Evolutionary conservation across 116 monocot genomes (phyloP).

Genomic region (Papilionanthe hybrid): DNA sequence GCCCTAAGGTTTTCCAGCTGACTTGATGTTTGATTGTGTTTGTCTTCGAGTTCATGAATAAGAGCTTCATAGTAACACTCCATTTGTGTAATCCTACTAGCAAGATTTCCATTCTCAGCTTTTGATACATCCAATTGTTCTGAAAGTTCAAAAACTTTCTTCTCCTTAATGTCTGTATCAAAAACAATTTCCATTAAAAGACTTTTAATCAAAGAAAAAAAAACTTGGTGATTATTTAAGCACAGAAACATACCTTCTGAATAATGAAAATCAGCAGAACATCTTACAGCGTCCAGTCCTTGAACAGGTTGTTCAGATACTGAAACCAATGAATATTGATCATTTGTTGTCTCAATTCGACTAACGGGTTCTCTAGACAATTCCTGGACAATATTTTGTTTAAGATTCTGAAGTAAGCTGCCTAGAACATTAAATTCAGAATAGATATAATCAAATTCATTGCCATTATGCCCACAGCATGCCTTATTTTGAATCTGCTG

Average conservation of each 20-base stretch:
- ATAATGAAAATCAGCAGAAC: constrained; percentile 8
- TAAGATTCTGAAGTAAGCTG: constrained; percentile 44
- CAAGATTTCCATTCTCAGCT: constrained; percentile 55
- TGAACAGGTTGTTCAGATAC: constrained; percentile 16
- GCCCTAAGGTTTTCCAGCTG: constrained; percentile 64
- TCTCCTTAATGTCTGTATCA: constrained; percentile 28
- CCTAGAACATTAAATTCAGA: constrained; percentile 59
- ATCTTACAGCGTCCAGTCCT: constrained; percentile 21
- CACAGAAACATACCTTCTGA: constrained; percentile 14
- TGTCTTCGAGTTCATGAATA: constrained; percentile 79
- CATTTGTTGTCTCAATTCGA: constrained; percentile 11
- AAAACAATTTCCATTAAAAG: constrained; percentile 9
- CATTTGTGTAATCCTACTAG: constrained; percentile 77
- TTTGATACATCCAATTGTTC: constrained; percentile 66
- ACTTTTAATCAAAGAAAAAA: background rate
- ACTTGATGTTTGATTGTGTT: constrained; percentile 45
- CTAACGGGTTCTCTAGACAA: constrained; percentile 11
- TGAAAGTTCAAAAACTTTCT: constrained; percentile 58
- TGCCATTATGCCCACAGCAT: constrained; percentile 29
- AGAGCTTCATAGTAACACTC: constrained; percentile 78
- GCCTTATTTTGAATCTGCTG: constrained; percentile 58
- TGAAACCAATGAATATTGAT: background rate
- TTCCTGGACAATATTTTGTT: constrained; percentile 25
- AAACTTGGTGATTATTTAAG: constrained; percentile 11
- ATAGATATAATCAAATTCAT: constrained; percentile 33